phyloP scores from a whole-genome alignment of 202 grass and related monocot species.

The Panicum hallii region DNA sequence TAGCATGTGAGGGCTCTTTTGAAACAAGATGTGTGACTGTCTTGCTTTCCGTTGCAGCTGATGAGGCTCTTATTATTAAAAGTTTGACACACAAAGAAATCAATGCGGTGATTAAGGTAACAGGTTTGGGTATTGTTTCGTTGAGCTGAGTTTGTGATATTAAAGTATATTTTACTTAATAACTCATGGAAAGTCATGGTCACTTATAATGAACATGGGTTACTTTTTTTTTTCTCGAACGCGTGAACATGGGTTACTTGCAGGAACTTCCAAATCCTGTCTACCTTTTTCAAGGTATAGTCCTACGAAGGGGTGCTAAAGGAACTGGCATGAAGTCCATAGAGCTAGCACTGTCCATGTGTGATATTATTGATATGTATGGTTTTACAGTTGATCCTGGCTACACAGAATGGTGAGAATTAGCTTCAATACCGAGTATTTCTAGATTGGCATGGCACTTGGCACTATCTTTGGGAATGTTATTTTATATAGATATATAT shows the following conservation, averaged over 20 bases:
- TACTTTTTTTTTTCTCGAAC: background rate
- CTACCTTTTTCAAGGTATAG: constrained; percentile 99
- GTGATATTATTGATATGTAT: constrained; percentile 86
- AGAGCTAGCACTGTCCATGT: constrained; percentile 96
- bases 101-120: constrained; percentile 90
- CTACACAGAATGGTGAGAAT: constrained; percentile 93
- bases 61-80: constrained; percentile 96
- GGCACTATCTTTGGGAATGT: background rate
- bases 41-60: constrained; percentile 65
- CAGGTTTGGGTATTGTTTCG: background rate
- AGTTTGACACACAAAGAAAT: constrained; percentile 91
- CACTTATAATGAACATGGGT: constrained; percentile 32
- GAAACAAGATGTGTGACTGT: constrained; percentile 27
- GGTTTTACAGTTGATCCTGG: constrained; percentile 97
- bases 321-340: constrained; percentile 99
- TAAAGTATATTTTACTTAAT: constrained; percentile 30
- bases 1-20: background rate
- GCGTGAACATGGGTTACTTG: constrained; percentile 25
- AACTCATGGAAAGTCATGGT: constrained; percentile 9
- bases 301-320: constrained; percentile 94
- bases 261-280: constrained; percentile 98
- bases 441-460: constrained; percentile 19
- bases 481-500: constrained; percentile 34
- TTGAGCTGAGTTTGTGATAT: constrained; percentile 24
- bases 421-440: background rate